Evolutionary conservation across 179 eudicot genomes (phyloP), one percentile per base, ranked within the genome.

Genomic region (Gypsophila paniculata): DNA sequence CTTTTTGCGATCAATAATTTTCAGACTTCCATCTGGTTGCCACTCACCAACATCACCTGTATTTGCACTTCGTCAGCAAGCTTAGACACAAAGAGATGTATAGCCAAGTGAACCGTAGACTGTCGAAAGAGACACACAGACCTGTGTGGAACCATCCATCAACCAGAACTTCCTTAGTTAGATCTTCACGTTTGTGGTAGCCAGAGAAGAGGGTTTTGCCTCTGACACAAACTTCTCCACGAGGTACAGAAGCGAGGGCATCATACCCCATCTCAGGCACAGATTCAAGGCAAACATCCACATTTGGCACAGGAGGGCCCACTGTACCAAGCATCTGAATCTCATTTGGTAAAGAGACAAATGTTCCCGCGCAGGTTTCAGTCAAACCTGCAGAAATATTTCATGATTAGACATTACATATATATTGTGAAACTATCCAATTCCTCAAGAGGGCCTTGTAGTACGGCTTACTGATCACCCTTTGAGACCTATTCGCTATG

Each of bases 141-240:
- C 95, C 97, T 82, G 97, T 87, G 83, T 91, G 97, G 85, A 91
- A 91, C 97, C 97, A 91, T 66, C 92, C 97, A 73, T 89, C 90
- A 69, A 81, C 36, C 74, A 89, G 14, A 29, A 87, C 97, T 77
- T 89, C 97, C 76, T 85, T 78, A 8, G 97, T 89, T 54, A 91
- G 91, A 76, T 91, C 95, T 48, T 87, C 95, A 61, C 97, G 89
- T 77, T 91, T 91, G 83, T 79, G 78, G 78, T 91, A 91, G 14
- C 97, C 97, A 21, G 91, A 82, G 78, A 91, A 91, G 68, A 91
- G 79, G 8, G 97, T 89, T 67, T 85, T 86, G 9, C 97, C 97
- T 68, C 85, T 75, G 22, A 91, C 64, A 49, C 94, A 89, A 68
- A 91, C 75, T 77, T 91, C 97, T 60, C 97, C 94, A 60, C 89